Evolutionary conservation across 192 early-diverging fungal genomes (phyloP), one percentile per base, ranked within the genome.

Genomic region (Dispira simplex): DNA sequence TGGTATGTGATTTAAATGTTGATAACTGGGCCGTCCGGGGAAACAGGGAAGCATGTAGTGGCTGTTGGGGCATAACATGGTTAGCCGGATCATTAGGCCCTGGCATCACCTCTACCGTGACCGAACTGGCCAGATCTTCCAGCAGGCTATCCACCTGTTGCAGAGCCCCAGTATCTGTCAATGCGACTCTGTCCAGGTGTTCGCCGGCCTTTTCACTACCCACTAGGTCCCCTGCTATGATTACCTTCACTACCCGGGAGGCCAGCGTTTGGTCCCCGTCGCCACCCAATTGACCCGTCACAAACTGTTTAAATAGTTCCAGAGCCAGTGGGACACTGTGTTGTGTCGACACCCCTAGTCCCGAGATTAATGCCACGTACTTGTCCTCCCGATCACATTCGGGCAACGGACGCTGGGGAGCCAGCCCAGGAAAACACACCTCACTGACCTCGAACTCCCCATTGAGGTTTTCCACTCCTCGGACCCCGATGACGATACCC

Each of bases 401-500:
- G 23, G 65, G 47, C 28, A 67, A 56, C 20, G 66, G 63, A 13
- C 65, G 60, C 67, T 90, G 90, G 23, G 78, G 73, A 0, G 79
- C 70, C 53, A 85, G 67, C 8, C 80, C 78, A 4, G 92, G 79
- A 72, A 79, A 90, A 71, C 88, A 92, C 43, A 93, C 63, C 63
- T 95, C 92, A 8, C 79, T 65, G 3, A 90, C 90, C 62, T 94
- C 85, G 70, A 98, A 98, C 27, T 85, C 79, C 46, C 93, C 92
- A 25, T 70, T 68, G 8, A 73, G 53, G 51, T 80, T 87, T 74
- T 96, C 91, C 44, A 66, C 70, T 11, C 95, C 95, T 26, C 95
- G 77, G 57, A 89, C 79, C 9, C 81, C 91, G 26, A 87, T 77
- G 9, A 97, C 76, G 13, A 85, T 71, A 11, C 93, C 94, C 1